A percentile compares a stretch with the other conserved stretches of the same genome.
phyloP scores from a whole-genome alignment of 352 stramenopile genomes.

The Globisporangium spinosum region DNA sequence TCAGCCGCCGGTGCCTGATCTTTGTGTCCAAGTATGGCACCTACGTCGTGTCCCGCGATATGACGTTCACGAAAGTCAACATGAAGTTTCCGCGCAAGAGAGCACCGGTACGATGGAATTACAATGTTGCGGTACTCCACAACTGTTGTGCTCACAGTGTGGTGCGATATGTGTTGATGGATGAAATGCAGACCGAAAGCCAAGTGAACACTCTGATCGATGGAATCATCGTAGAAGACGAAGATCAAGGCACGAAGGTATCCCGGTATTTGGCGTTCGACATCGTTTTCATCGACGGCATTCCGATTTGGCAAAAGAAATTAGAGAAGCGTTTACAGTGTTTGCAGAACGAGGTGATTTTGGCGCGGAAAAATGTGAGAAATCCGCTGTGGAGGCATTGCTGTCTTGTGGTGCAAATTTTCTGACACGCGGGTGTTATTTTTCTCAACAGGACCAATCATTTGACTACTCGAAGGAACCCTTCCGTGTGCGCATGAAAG shows the following conservation, averaged over 20 bases:
- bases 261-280: slow-evolving; percentile 79
- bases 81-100: slow-evolving; percentile 86
- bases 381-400: not conserved
- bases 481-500: slow-evolving; percentile 88
- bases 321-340: slow-evolving; percentile 85
- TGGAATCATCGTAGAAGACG: slow-evolving; percentile 82
- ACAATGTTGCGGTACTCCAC: not conserved
- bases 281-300: slow-evolving; percentile 76
- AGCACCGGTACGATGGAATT: slow-evolving; percentile 36
- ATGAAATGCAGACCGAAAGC: slow-evolving; percentile 42
- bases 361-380: slow-evolving; percentile 69
- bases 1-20: slow-evolving; percentile 73
- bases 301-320: slow-evolving; percentile 83
- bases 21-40: slow-evolving; percentile 63
- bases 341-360: slow-evolving; percentile 87
- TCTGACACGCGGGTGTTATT: not conserved
- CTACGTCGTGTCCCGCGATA: slow-evolving; percentile 78
- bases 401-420: not conserved
- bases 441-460: slow-evolving; percentile 46
- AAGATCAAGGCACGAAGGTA: slow-evolving; percentile 74
- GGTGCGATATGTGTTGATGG: not conserved
- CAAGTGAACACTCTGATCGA: slow-evolving; percentile 83
- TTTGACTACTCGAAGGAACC: slow-evolving; percentile 80
- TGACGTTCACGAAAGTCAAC: slow-evolving; percentile 84
- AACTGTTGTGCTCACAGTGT: slow-evolving; percentile 2